Base-by-base conservation (phyloP, 345 rosid species). In the Melaleuca quinquenervia region DNA sequence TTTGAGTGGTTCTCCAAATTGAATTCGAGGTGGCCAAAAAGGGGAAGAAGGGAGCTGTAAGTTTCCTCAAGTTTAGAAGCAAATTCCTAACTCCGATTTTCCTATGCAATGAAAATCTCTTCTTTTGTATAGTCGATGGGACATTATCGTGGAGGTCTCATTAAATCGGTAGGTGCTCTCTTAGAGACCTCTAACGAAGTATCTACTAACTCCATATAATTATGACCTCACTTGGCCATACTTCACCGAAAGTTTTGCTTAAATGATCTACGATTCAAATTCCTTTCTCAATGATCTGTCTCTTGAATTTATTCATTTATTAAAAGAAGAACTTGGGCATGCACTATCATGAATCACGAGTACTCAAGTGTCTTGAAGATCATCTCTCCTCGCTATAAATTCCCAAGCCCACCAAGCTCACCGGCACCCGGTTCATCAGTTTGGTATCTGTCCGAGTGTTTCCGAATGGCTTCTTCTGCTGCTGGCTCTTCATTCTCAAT, bases 271-370 rank as follows among this genome's bases (percentile, higher is more conserved):
- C 36, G 11, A 14, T 58, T 24, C 36, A 58, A 12, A n/a, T 58
- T 58, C 32, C 11, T 58, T n/a, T 58, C 70, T 32, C 45, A 70
- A 18, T 4, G 48, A 70, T 5, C 48, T 32, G 32, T 32, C 78
- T 9, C 78, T 70, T 70, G n/a, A 10, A 70, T 8, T 41, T 24
- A 70, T 36, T 70, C 78, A 36, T 70, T 58, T 58, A 58, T 58
- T n/a, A 12, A 58, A 32, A 70, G 22, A 21, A 70, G 13, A 50
- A 27, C 45, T 13, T 26, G 45, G 8, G 51, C 87, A 21, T 49
- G 52, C 82, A 22, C 21, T 20, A 44, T 50, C 27, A 50, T n/a
- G 50, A 85, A 88, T 92, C 95, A 86, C 89, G 11, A 36, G 78
- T 18, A 18, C 10, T 70, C 78, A 21, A 54, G 24, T 70, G 48